Evolutionary conservation across 2,329 filamentous ascomycete genomes (phyloP).

Genomic region (Xylariaceae sp.): DNA sequence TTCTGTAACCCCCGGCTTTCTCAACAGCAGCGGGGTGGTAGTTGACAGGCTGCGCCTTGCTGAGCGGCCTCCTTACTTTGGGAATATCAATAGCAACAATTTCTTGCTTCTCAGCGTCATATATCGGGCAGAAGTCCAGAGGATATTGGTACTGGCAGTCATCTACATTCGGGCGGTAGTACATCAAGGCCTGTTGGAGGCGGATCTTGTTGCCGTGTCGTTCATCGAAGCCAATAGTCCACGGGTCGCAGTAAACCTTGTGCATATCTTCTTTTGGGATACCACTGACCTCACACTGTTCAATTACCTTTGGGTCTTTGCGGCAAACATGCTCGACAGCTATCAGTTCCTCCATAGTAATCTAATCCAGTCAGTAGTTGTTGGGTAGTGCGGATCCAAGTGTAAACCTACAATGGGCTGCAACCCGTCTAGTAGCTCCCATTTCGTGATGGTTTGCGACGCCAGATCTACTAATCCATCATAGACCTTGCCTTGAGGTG

Average conservation of each 20-base stretch:
- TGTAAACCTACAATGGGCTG: slow-evolving; percentile 72
- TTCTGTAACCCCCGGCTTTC: slow-evolving; percentile 75
- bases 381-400: background rate
- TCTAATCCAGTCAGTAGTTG: slow-evolving; percentile 51
- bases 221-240: slow-evolving; percentile 95
- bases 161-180: slow-evolving; percentile 85
- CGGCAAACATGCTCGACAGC: slow-evolving; percentile 78
- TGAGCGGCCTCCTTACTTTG: slow-evolving; percentile 75
- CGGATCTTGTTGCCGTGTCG: slow-evolving; percentile 79
- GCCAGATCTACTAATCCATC: slow-evolving; percentile 81
- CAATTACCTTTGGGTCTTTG: slow-evolving; percentile 83
- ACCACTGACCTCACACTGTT: slow-evolving; percentile 84
- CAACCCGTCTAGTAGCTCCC: slow-evolving; percentile 76
- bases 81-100: slow-evolving; percentile 87
- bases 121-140: slow-evolving; percentile 93
- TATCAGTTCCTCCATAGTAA: slow-evolving; percentile 89
- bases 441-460: slow-evolving; percentile 69
- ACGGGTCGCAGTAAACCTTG: slow-evolving; percentile 95
- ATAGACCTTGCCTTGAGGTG: slow-evolving; percentile 76
- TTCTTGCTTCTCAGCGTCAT: slow-evolving; percentile 77
- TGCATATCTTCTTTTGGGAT: slow-evolving; percentile 85
- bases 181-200: slow-evolving; percentile 93
- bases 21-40: slow-evolving; percentile 79
- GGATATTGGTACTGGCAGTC: slow-evolving; percentile 91
- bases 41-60: slow-evolving; percentile 74